phyloP scores from a whole-genome alignment of 768 basidiomycete species.

The Cubamyces sp. region DNA sequence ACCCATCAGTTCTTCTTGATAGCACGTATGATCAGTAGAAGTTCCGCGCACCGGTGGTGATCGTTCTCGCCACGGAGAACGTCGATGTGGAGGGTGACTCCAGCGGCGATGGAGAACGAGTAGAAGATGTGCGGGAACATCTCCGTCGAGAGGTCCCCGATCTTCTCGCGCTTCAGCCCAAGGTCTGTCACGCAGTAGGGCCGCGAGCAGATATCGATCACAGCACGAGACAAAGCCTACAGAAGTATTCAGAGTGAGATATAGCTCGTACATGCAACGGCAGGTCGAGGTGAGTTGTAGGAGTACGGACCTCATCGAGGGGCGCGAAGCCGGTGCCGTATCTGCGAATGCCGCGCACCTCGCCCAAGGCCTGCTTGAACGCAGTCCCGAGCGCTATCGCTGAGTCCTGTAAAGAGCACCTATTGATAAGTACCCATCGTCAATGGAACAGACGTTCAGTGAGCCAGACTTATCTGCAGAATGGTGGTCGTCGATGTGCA shows the following conservation, averaged over 20 bases:
- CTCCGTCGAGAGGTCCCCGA: constrained; percentile 94
- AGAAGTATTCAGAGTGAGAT: neutral
- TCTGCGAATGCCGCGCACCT: constrained; percentile 90
- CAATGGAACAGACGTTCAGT: constrained; percentile 11
- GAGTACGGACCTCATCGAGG: constrained; percentile 79
- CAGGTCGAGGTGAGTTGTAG: neutral
- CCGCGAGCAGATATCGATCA: constrained; percentile 97
- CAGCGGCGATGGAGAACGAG: constrained; percentile 96
- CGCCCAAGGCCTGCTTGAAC: constrained; percentile 94
- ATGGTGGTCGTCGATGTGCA: constrained; percentile 99
- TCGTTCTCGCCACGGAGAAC: constrained; percentile 96
- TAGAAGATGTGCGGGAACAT: constrained; percentile 99
- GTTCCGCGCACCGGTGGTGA: constrained; percentile 80
- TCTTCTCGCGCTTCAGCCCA: constrained; percentile 85
- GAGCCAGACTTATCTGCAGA: constrained; percentile 85
- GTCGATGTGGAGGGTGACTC: constrained; percentile 92
- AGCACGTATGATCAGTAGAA: neutral
- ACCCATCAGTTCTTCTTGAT: constrained; percentile 4
- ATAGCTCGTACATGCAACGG: neutral
- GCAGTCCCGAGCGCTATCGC: constrained; percentile 87
- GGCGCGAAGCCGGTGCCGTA: constrained; percentile 98
- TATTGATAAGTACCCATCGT: constrained; percentile 15
- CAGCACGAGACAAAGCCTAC: constrained; percentile 92
- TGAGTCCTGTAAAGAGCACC: constrained; percentile 69
- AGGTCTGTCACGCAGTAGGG: constrained; percentile 95